Evolutionary conservation across 2,329 filamentous ascomycete species (phyloP), one percentile per base, ranked within the genome.

Genomic region (Trichoderma asperellum): DNA sequence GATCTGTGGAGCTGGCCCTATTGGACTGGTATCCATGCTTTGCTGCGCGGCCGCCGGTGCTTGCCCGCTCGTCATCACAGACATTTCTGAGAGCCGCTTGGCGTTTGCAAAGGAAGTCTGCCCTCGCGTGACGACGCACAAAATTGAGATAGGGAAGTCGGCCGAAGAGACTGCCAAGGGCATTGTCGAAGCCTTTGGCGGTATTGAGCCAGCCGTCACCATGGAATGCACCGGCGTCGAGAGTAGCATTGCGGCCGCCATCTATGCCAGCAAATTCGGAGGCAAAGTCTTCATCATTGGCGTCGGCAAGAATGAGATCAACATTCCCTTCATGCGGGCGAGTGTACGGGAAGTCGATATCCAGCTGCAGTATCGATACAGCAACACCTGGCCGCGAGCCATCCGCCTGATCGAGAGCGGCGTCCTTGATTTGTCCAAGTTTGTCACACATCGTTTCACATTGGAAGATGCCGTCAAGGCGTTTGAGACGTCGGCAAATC

Each of bases 241-340:
- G 84, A 93, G 90, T 82, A 94, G 91, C 79, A 92, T 98, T 76
- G 88, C 89, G 6, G 86, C 92, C 34, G 93, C 94, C 65, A 95
- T 97, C 78, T 96, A 94, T 87, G 90, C 92, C 11, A 88, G 92
- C 79, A 96, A 95, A 83, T 98, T 98, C 76, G 96, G 95, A 73
- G 95, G 96, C 75, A 97, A 96, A 82, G 95, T 98, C 66, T 98
- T 98, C 78, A 91, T 98, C 72, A 96, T 97, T 73, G 95, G 95
- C 52, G 94, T 98, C 2, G 96, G 95, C 73, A 95, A 92, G 86
- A 94, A 96, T 79, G 93, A 97, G 84, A 96, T 98, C 84, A 93
- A 88, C 81, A 91, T 98, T 72, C 95, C 95, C 34, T 98, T 98
- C 81, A 97, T 97, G 95, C 85, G 93, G 63, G 87, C 95, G 69